phyloP scores from a whole-genome alignment of 1,139 yeast genomes.

The Kodamaea sp. region DNA sequence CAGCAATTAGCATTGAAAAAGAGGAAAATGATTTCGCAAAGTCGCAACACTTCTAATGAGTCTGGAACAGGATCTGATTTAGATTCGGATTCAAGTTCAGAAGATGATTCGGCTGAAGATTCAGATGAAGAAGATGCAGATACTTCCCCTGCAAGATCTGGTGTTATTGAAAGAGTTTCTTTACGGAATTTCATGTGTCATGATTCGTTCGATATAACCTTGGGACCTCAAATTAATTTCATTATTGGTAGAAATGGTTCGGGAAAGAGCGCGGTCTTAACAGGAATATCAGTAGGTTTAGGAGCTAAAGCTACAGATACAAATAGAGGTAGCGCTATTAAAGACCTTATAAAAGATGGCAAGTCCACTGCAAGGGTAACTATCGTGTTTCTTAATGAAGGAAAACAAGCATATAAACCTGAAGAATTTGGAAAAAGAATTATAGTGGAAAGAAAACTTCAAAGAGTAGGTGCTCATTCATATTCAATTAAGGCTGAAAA shows the following conservation, averaged over 20 bases:
- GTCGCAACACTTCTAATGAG: background rate
- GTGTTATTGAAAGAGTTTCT: conserved; percentile 53
- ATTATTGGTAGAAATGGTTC: conserved; percentile 94
- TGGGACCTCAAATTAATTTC: conserved; percentile 85
- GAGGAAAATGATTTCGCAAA: conserved; percentile 3
- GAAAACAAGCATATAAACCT: conserved; percentile 60
- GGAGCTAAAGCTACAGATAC: conserved; percentile 97
- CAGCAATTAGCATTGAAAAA: conserved; percentile 4
- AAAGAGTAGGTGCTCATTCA: conserved; percentile 43
- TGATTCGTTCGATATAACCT: conserved; percentile 64
- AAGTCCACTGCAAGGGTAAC: conserved; percentile 57
- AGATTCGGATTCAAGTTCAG: conserved; percentile 5
- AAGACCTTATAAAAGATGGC: conserved; percentile 76
- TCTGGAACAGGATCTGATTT: background rate
- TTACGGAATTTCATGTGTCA: conserved; percentile 82
- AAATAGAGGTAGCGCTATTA: conserved; percentile 71
- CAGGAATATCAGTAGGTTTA: conserved; percentile 85
- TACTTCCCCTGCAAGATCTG: conserved; percentile 43
- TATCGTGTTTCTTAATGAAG: conserved; percentile 60
- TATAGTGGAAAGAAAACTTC: conserved; percentile 66
- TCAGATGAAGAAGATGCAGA: conserved; percentile 16
- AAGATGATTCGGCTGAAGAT: conserved; percentile 7
- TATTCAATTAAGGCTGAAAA: conserved; percentile 53
- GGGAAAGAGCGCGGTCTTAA: conserved; percentile 89
- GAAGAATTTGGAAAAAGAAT: conserved; percentile 66